Conservation (phyloP, 331 rosid species). For the Stylosanthes scabra region DNA sequence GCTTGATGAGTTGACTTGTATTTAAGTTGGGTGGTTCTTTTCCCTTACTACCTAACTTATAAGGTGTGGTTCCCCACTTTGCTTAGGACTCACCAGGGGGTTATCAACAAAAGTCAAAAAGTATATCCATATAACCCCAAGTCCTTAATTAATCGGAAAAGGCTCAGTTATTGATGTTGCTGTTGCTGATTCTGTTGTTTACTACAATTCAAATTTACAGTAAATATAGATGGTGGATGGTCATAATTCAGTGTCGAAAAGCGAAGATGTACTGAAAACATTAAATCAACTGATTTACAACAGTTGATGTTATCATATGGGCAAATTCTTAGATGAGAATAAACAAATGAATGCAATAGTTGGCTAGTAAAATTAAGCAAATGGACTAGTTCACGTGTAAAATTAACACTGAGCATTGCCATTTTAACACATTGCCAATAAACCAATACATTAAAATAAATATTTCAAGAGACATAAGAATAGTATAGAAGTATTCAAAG, state of each 20-base stretch:
- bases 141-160: not conserved
- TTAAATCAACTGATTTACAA: constrained; percentile 25
- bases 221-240: not conserved
- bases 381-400: constrained; percentile 18
- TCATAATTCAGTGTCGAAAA: constrained; percentile 22
- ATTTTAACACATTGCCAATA: constrained; percentile 19
- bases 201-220: not conserved
- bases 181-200: not conserved
- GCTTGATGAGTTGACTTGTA: not conserved
- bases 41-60: not conserved
- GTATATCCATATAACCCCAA: not conserved
- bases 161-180: not conserved
- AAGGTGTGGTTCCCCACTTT: not conserved
- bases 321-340: constrained; percentile 15
- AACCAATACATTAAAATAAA: constrained; percentile 11
- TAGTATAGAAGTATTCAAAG: constrained; percentile 7
- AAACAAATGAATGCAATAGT: constrained; percentile 8
- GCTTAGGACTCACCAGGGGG: no score
- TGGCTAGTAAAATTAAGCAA: no score
- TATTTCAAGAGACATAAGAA: constrained; percentile 3
- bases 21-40: not conserved
- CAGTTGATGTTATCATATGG: not conserved
- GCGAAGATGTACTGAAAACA: constrained; percentile 23
- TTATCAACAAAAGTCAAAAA: no score
- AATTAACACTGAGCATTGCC: constrained; percentile 25